Percentiles rank a stretch among this genome's conserved stretches.
These are phyloP conservation scores for Ustilago curta DNA, from an alignment of 1,284 basidiomycete genomes.

Conservation along the genomic window DNA sequence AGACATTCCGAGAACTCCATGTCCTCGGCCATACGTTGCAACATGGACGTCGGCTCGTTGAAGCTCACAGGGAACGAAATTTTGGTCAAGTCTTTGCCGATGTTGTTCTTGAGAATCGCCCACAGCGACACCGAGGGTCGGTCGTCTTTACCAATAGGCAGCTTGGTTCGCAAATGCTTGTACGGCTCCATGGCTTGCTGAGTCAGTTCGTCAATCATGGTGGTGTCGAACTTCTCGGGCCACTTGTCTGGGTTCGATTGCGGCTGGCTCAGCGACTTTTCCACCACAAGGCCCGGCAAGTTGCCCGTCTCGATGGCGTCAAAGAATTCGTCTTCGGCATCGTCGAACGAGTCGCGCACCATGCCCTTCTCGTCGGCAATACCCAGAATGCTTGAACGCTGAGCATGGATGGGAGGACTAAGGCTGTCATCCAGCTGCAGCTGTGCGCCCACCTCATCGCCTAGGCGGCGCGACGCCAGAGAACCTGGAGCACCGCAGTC, in stretches of 20 bases:
- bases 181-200: constrained; percentile 72
- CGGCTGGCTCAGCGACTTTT: constrained; percentile 47
- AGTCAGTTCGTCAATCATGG: constrained; percentile 43
- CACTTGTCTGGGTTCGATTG: constrained; percentile 21
- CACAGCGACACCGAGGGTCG: constrained; percentile 91
- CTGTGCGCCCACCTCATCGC: constrained; percentile 32
- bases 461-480: constrained; percentile 43
- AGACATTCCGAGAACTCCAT: constrained; percentile 71
- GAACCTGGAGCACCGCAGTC: constrained; percentile 18
- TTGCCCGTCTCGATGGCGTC: constrained; percentile 87
- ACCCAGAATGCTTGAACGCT: constrained; percentile 25
- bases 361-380: constrained; percentile 33
- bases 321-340: constrained; percentile 97
- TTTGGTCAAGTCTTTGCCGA: constrained; percentile 96
- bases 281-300: constrained; percentile 61
- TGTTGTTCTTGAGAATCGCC: constrained; percentile 94
- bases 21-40: constrained; percentile 75
- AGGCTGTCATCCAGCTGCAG: constrained; percentile 40
- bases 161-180: constrained; percentile 75
- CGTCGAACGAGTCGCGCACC: constrained; percentile 71
- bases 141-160: constrained; percentile 82
- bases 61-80: constrained; percentile 96
- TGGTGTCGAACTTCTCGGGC: constrained; percentile 49
- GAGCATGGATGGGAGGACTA: constrained; percentile 33
- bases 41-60: constrained; percentile 83